A percentile compares a stretch with the other conserved stretches of the same genome.
Evolutionary conservation across 306 rosid species (phyloP).

Genomic region (Hippophae rhamnoides): DNA sequence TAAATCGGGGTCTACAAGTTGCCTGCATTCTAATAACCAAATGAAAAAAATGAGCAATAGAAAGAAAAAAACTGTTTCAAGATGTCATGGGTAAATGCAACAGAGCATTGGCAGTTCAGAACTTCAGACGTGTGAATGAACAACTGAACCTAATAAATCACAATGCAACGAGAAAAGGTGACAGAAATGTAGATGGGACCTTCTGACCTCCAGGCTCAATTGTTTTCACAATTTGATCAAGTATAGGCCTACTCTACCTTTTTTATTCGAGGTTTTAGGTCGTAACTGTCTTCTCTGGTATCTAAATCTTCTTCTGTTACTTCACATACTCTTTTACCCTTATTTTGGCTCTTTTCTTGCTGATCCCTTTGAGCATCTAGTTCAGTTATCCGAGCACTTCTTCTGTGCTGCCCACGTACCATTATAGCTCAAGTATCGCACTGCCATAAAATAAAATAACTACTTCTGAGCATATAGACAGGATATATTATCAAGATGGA

Average conservation of each 20-base stretch:
- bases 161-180: background rate
- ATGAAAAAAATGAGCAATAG: background rate
- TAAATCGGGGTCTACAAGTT: background rate
- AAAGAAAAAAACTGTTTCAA: background rate
- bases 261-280: slow-evolving; percentile 3
- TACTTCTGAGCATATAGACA: background rate
- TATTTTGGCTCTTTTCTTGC: slow-evolving; percentile 5
- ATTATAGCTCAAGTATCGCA: background rate
- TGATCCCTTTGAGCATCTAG: slow-evolving; percentile 4
- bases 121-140: background rate
- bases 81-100: background rate
- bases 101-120: no score
- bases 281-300: background rate
- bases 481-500: background rate
- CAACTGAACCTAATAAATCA: background rate
- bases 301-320: background rate
- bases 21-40: background rate
- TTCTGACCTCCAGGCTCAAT: background rate
- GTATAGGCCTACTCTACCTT: slow-evolving; percentile 9
- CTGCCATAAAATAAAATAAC: background rate
- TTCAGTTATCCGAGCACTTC: slow-evolving; percentile 5
- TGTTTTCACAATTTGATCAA: background rate
- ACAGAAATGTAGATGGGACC: background rate
- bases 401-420: slow-evolving; percentile 1
- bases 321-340: slow-evolving; percentile 5